A percentile compares a stretch with the other conserved stretches of the same genome.
Conservation (phyloP, 345 rosid genomes). For the Toxicodendron radicans region DNA sequence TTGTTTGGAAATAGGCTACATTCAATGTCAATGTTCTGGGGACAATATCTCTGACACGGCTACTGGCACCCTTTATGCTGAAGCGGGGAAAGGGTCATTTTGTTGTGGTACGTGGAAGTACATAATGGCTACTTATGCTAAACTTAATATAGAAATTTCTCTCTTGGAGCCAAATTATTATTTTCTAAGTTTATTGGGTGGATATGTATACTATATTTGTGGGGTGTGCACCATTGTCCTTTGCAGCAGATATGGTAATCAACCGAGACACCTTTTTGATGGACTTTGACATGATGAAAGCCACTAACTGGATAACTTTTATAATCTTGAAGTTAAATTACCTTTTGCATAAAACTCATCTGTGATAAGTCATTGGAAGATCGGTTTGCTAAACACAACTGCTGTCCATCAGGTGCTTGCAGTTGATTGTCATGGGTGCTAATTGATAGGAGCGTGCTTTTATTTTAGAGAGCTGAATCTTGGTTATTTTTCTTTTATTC, state of each 20-base stretch:
- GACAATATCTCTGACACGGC: constrained; percentile 79
- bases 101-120: constrained; percentile 77
- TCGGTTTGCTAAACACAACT: neutral
- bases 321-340: constrained; percentile 1
- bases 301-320: neutral
- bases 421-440: constrained; percentile 1
- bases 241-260: neutral
- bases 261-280: neutral
- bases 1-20: constrained; percentile 58
- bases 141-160: neutral
- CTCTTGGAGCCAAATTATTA: neutral
- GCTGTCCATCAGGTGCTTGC: constrained; percentile 1
- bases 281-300: constrained; percentile 14
- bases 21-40: constrained; percentile 83
- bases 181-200: neutral
- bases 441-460: neutral
- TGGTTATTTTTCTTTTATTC: neutral
- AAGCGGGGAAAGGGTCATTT: constrained; percentile 84
- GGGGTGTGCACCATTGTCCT: neutral
- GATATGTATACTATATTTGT: neutral
- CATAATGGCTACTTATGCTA: constrained; percentile 5
- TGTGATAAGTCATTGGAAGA: neutral
- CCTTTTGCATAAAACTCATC: neutral
- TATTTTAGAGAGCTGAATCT: constrained; percentile 5
- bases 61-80: constrained; percentile 77